Evolutionary conservation across 2,329 filamentous ascomycete species (phyloP).

Genomic region (Talaromyces sp.): DNA sequence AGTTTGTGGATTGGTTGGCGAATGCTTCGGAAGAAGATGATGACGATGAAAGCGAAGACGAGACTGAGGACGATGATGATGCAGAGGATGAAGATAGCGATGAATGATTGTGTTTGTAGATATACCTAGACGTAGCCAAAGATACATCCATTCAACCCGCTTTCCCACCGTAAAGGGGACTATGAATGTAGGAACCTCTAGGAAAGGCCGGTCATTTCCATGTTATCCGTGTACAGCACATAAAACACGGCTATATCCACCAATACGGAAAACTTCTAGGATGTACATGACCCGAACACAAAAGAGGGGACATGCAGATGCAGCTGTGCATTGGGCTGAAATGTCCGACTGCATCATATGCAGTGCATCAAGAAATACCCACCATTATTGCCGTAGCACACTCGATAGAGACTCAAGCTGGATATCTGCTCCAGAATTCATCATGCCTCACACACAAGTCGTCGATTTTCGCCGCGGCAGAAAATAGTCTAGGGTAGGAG

Average conservation of each 20-base stretch:
- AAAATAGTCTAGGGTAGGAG: background rate
- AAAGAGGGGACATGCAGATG: background rate
- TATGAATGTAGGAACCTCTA: background rate
- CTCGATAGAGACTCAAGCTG: background rate
- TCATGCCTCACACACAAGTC: background rate
- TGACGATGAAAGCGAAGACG: conserved; percentile 61
- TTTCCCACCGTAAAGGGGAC: background rate
- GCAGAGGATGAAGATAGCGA: conserved; percentile 15
- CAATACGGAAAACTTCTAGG: background rate
- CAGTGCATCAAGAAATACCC: background rate
- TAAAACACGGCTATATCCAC: background rate
- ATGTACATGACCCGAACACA: background rate
- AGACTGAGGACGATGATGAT: conserved; percentile 36
- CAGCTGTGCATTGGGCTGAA: background rate
- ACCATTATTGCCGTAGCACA: background rate
- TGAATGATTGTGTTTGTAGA: background rate
- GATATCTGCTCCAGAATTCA: background rate
- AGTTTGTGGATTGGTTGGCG: conserved; percentile 79
- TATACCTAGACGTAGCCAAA: conserved; percentile 1
- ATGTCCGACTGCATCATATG: background rate
- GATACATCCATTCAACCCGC: background rate
- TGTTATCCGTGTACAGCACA: background rate
- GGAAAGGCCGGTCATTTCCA: background rate
- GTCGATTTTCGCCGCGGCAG: background rate
- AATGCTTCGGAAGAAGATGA: conserved; percentile 69